Conservation (phyloP, 192 early-diverging fungal genomes). For the Umbelopsis sp. region DNA sequence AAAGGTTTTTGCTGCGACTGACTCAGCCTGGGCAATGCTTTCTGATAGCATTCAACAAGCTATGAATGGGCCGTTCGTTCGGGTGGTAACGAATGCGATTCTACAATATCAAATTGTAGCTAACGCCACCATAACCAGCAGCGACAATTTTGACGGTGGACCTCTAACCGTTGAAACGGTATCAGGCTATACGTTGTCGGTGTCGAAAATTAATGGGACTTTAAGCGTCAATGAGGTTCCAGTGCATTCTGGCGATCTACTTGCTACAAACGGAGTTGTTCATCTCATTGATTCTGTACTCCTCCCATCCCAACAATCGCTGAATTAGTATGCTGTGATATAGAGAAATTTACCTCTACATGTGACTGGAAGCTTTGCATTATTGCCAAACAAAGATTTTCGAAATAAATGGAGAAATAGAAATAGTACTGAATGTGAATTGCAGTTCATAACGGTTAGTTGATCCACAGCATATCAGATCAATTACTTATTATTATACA, state of each 20-base stretch:
- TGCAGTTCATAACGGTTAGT: no score
- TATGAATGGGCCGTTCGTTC: not conserved
- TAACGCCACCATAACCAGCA: not conserved
- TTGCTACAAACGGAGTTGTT: not conserved
- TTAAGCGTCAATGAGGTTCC: not conserved
- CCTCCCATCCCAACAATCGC: not conserved
- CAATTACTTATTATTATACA: no score
- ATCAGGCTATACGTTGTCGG: not conserved
- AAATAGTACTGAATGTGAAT: no score
- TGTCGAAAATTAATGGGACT: not conserved
- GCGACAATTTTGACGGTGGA: not conserved
- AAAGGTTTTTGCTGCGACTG: not conserved
- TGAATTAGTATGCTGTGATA: not conserved
- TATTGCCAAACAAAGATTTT: no score
- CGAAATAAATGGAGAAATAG: no score
- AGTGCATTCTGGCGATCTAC: not conserved
- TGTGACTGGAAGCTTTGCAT: not conserved
- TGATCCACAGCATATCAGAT: no score
- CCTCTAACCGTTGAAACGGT: not conserved
- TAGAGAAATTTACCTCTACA: not conserved
- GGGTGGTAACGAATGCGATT: not conserved
- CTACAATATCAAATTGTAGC: slow-evolving; percentile 8
- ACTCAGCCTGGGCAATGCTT: not conserved
- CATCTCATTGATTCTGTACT: not conserved
- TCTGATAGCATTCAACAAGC: not conserved